Percentiles rank a stretch among this genome's conserved stretches.
phyloP scores from a whole-genome alignment of 768 basidiomycete genomes.

The Rhodotorula graminis region DNA sequence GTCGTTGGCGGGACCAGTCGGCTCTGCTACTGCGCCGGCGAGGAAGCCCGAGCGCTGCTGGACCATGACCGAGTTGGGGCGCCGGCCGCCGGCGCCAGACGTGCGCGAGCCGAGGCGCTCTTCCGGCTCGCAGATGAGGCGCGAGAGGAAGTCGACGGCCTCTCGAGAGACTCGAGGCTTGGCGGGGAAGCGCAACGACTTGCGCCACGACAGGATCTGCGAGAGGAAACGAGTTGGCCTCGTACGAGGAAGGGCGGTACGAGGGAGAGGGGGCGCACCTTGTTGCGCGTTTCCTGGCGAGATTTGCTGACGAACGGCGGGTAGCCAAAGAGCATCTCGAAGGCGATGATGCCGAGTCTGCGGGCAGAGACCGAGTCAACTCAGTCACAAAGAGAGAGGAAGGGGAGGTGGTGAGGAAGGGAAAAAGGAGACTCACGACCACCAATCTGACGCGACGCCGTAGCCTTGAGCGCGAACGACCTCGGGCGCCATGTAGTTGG shows the following conservation, averaged over 20 bases:
- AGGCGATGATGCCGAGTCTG: conserved; percentile 84
- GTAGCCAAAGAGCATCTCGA: conserved; percentile 69
- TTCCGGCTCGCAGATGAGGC: conserved; percentile 89
- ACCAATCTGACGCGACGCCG: conserved; percentile 94
- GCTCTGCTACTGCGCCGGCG: conserved; percentile 44
- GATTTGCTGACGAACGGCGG: conserved; percentile 95
- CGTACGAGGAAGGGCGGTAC: background rate
- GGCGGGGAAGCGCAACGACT: conserved; percentile 77
- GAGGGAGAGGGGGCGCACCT: conserved; percentile 44
- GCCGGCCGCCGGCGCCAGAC: conserved; percentile 57
- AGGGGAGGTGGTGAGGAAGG: too few relatives aligned
- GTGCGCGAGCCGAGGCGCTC: conserved; percentile 77
- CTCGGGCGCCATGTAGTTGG: conserved; percentile 45
- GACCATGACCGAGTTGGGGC: conserved; percentile 72
- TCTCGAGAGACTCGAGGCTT: conserved; percentile 79
- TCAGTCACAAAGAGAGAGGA: background rate
- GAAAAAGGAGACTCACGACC: conserved; percentile 55
- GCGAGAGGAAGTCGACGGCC: conserved; percentile 79
- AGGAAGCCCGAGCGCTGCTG: conserved; percentile 71
- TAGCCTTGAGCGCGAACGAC: conserved; percentile 61
- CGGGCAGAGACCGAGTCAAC: background rate
- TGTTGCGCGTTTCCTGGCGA: conserved; percentile 89
- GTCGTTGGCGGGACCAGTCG: conserved; percentile 51
- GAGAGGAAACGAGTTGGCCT: background rate
- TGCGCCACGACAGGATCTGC: conserved; percentile 84